Percentiles rank a stretch among this genome's conserved stretches.
These are phyloP conservation scores for Albugo laibachii DNA, from an alignment of 352 stramenopile genomes.

Conservation along the genomic window DNA sequence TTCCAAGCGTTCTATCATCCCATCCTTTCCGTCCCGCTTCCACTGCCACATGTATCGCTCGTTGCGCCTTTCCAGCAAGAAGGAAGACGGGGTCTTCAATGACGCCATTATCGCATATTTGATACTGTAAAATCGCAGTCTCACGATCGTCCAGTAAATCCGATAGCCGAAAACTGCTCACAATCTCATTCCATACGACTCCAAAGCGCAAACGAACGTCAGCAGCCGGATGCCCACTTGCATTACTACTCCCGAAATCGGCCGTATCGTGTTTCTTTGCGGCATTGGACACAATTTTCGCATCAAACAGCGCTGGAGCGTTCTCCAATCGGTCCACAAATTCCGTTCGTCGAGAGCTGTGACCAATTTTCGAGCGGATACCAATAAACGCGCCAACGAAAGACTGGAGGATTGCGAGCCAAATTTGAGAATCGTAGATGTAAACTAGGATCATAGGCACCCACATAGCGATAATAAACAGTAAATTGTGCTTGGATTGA, in stretches of 20 bases:
- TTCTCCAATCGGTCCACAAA: conserved; percentile 39
- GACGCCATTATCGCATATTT: conserved; percentile 45
- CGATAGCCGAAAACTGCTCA: conserved; percentile 71
- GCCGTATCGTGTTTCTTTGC: conserved; percentile 5
- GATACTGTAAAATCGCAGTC: conserved; percentile 70
- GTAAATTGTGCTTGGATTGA: conserved; percentile 55
- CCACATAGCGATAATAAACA: conserved; percentile 64
- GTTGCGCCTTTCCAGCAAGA: conserved; percentile 43
- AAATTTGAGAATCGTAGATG: conserved; percentile 78
- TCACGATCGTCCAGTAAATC: conserved; percentile 69
- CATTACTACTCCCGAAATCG: conserved; percentile 21
- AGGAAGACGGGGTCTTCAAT: conserved; percentile 71
- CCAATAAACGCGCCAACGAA: conserved; percentile 58
- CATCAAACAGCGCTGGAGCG: conserved; percentile 36
- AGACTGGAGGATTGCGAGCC: conserved; percentile 67
- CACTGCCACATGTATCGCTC: conserved; percentile 33
- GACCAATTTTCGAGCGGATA: conserved; percentile 49
- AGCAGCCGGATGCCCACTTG: conserved; percentile 8
- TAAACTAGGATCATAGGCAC: conserved; percentile 63
- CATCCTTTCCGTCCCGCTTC: conserved; percentile 11
- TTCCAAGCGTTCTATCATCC: conserved; percentile 14
- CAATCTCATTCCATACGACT: conserved; percentile 77
- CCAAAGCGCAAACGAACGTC: conserved; percentile 40
- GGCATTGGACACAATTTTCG: conserved; percentile 12
- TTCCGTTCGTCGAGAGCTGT: conserved; percentile 40